Evolutionary conservation across 2,329 filamentous ascomycete species (phyloP).

Genomic region (Dactylonectria estremocensis): DNA sequence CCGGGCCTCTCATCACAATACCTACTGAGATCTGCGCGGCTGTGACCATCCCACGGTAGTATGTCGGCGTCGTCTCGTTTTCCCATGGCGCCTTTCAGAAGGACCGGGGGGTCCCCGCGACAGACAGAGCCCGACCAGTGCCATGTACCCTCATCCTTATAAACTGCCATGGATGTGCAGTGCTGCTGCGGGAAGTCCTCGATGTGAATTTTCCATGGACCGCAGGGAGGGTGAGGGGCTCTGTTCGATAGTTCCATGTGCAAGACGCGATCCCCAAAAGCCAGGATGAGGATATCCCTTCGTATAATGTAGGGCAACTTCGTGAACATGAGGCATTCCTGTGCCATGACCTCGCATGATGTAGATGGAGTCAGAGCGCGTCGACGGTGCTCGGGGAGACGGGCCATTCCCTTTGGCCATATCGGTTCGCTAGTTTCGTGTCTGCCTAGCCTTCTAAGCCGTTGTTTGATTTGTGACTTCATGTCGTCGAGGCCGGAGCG

Average conservation of each 20-base stretch:
- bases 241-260: slow-evolving; percentile 8
- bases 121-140: no score
- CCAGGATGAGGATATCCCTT: slow-evolving; percentile 4
- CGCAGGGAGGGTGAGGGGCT: no score
- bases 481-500: background rate
- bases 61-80: no score
- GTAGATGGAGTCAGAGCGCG: slow-evolving; percentile 1
- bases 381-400: slow-evolving; percentile 1
- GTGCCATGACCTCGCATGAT: background rate
- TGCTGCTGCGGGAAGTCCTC: no score
- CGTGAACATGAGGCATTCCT: background rate
- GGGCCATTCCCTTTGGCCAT: background rate
- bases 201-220: no score
- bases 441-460: background rate
- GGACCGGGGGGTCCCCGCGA: no score
- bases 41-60: background rate
- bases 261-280: slow-evolving; percentile 2
- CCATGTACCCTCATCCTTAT: no score
- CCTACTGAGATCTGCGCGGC: no score
- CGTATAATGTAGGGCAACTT: slow-evolving; percentile 4
- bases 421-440: background rate
- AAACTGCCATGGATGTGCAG: no score
- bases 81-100: no score
- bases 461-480: background rate
- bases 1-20: background rate